Conservation (phyloP, 108 stramenopile genomes). For the Fistulifera solaris region DNA sequence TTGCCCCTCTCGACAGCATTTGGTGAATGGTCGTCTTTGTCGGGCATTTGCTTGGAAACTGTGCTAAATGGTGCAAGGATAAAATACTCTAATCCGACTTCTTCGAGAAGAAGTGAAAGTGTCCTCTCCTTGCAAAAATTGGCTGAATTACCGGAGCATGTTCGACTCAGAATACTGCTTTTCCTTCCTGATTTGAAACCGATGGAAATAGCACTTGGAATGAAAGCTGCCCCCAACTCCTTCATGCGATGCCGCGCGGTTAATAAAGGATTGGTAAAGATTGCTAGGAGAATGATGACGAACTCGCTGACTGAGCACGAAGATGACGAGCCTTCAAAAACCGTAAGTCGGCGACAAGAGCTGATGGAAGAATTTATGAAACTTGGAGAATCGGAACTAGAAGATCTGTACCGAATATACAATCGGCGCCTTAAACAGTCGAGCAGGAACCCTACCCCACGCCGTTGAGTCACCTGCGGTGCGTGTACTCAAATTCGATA, state of each 20-base stretch:
- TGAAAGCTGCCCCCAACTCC: conserved; percentile 41
- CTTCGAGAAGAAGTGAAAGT: not conserved
- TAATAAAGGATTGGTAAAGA: conserved; percentile 46
- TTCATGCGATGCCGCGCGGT: conserved; percentile 52
- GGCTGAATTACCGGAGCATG: conserved; percentile 47
- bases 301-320: not conserved
- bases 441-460: conserved; percentile 1
- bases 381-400: conserved; percentile 25
- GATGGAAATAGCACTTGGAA: conserved; percentile 44
- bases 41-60: conserved; percentile 54
- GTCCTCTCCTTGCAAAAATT: conserved; percentile 30
- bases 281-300: conserved; percentile 9
- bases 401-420: conserved; percentile 24
- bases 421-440: conserved; percentile 12
- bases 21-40: conserved; percentile 33
- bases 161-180: conserved; percentile 58
- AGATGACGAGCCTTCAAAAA: not conserved
- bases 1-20: conserved; percentile 40
- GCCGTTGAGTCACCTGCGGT: no score
- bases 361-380: conserved; percentile 29
- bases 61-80: conserved; percentile 38
- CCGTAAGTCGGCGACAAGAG: conserved; percentile 14
- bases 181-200: conserved; percentile 51
- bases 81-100: conserved; percentile 17
- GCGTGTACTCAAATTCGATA: not conserved